phyloP scores from a whole-genome alignment of 2,329 filamentous ascomycete species.

The Didymellaceae sp. region DNA sequence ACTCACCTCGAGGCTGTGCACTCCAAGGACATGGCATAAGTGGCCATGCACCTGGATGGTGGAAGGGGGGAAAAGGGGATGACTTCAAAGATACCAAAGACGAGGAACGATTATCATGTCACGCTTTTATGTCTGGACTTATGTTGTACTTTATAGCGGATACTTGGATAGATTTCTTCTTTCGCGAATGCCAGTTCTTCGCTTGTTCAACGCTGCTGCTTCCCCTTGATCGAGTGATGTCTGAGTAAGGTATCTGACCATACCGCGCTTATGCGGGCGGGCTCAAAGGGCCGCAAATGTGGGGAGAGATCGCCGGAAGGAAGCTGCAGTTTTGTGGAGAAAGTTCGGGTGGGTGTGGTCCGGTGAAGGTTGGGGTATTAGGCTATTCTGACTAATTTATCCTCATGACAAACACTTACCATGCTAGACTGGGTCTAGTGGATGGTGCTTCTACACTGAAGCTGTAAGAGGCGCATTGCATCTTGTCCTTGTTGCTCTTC shows the following conservation, averaged over 20 bases:
- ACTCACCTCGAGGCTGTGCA: conserved; percentile 36
- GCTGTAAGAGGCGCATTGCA: no score
- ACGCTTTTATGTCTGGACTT: conserved; percentile 2
- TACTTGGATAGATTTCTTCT: conserved; percentile 6
- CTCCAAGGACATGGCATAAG: conserved; percentile 20
- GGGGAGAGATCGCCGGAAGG: no score
- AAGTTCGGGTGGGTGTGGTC: no score
- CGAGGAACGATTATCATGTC: no score
- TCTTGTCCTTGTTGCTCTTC: no score
- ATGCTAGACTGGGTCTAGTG: no score
- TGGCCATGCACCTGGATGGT: background rate
- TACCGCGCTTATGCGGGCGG: background rate
- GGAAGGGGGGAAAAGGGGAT: background rate
- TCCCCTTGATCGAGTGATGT: background rate
- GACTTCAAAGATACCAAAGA: no score
- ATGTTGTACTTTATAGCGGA: conserved; percentile 6
- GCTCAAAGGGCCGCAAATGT: background rate
- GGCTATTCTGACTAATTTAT: no score
- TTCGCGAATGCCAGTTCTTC: background rate
- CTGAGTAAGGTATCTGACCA: background rate
- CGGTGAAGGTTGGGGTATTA: no score
- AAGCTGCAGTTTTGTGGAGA: no score
- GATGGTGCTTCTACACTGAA: no score
- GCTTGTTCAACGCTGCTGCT: background rate
- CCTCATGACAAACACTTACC: no score